phyloP scores from a whole-genome alignment of 352 stramenopile genomes.

The Phytophthora boehmeriae region DNA sequence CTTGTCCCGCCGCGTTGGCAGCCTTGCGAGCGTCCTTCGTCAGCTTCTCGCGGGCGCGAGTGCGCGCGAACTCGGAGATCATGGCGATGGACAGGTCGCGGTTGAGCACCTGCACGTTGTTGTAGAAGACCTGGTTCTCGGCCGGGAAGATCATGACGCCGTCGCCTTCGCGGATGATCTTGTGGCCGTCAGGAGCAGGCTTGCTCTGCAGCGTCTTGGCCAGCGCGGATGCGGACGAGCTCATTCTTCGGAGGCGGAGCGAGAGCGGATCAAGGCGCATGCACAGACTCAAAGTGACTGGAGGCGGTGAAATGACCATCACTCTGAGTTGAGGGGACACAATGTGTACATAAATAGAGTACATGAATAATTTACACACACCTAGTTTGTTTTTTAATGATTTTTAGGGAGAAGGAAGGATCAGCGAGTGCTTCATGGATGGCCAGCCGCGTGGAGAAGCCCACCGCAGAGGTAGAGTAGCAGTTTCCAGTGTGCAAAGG shows the following conservation, averaged over 20 bases:
- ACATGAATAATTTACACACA: too few relatives aligned
- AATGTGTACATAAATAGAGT: too few relatives aligned
- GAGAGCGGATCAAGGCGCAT: conserved; percentile 28
- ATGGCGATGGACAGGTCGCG: conserved; percentile 98
- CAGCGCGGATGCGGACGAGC: conserved; percentile 49
- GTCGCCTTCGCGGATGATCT: conserved; percentile 90
- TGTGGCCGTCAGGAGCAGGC: conserved; percentile 62
- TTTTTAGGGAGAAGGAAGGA: conserved; percentile 10
- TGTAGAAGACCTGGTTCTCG: conserved; percentile 94
- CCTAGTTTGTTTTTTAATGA: too few relatives aligned
- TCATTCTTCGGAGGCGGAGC: conserved; percentile 28
- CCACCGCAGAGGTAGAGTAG: conserved; percentile 31
- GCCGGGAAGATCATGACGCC: conserved; percentile 92
- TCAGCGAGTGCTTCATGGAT: conserved; percentile 40
- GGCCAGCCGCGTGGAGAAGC: conserved; percentile 22
- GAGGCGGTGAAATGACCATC: conserved; percentile 4
- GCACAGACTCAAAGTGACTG: conserved; percentile 13
- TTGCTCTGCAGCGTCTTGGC: conserved; percentile 73
- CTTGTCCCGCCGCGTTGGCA: conserved; percentile 39
- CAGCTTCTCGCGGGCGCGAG: conserved; percentile 76
- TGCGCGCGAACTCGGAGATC: conserved; percentile 97
- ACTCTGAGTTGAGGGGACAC: not conserved
- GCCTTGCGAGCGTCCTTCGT: conserved; percentile 76
- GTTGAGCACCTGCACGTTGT: conserved; percentile 97
- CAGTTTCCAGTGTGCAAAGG: not conserved